Evolutionary conservation across 805 yeast genomes (phyloP), one percentile per base, ranked within the genome.

Genomic region (Candida tallmaniae): DNA sequence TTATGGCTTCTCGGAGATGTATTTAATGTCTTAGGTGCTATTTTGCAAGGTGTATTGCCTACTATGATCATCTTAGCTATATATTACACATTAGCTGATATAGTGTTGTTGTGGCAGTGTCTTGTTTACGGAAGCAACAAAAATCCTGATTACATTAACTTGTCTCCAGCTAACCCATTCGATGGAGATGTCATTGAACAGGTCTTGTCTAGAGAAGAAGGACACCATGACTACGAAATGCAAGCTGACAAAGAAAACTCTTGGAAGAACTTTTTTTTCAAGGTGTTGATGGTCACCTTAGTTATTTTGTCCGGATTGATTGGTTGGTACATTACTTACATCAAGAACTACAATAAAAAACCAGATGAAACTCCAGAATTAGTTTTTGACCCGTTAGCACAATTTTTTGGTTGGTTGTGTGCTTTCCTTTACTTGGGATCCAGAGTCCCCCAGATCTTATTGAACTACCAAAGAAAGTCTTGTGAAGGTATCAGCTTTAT

Each of bases 1-100:
- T 68, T 93, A 17, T 93, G 98, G 98, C 68, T 93, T 17, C 76
- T 83, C 1, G 98, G 97, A 30, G 98, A 93, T 59, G 76, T 90
- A 0, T 90, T 93, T 64, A 93, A 93, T 51, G 90, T 90, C 10
- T 57, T 90, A 17, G 98, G 98, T 6, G 89, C 96, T 1, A 68
- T 89, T 4, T 57, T 89, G 45, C 97, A 93, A 60, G 86, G 88
- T 9, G 88, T 90, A 2, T 67, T 93, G 43, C 95, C 96, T 16
- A 93, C 98, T 0, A 93, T 93, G 97, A 80, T 83, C 40, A 76
- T 89, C 4, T 70, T 93, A 38, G 97, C 97, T 1, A 74, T 90
- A 0, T 93, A 93, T 61, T 93, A 93, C 57, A 89, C 97, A 0
- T 56, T 83, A 15, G 97, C 97, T 0, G 98, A 93, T 60, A 58